A percentile compares a stretch with the other conserved stretches of the same genome.
Evolutionary conservation across 2,329 filamentous ascomycete genomes (phyloP).

Genomic region (Hyphodiscus sp.): DNA sequence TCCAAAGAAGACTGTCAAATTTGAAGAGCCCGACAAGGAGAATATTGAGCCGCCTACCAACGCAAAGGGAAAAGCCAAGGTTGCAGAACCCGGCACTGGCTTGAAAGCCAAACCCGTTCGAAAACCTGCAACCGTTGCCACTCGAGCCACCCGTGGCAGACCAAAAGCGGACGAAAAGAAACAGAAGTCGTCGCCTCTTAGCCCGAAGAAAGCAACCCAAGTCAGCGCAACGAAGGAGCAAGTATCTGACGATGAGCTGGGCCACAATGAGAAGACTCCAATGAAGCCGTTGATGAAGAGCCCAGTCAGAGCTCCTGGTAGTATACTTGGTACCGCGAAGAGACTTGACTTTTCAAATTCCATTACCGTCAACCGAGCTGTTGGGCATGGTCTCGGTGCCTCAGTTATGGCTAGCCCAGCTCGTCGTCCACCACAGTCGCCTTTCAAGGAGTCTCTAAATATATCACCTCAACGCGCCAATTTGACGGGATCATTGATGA

Average conservation of each 20-base stretch:
- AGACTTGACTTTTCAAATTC: constrained; percentile 32
- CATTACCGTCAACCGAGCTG: constrained; percentile 26
- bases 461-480: constrained; percentile 46
- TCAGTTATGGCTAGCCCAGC: constrained; percentile 47
- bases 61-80: constrained; percentile 33
- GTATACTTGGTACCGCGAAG: constrained; percentile 28
- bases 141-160: constrained; percentile 27
- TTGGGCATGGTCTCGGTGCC: constrained; percentile 31
- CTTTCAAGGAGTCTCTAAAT: constrained; percentile 48
- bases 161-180: constrained; percentile 28
- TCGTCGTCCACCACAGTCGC: constrained; percentile 45
- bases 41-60: constrained; percentile 45
- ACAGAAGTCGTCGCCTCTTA: constrained; percentile 46
- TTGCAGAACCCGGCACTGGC: constrained; percentile 31
- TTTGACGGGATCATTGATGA: constrained; percentile 22
- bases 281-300: constrained; percentile 48
- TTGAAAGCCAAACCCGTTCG: constrained; percentile 44
- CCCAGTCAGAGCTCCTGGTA: constrained; percentile 44
- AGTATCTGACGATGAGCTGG: constrained; percentile 55
- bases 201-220: constrained; percentile 60
- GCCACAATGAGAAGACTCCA: constrained; percentile 43
- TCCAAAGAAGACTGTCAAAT: constrained; percentile 56
- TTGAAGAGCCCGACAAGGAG: constrained; percentile 57
- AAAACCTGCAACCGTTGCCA: constrained; percentile 32
- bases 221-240: constrained; percentile 39